Evolutionary conservation across 805 yeast genomes (phyloP).

Genomic region (Ogataea salicorniae): DNA sequence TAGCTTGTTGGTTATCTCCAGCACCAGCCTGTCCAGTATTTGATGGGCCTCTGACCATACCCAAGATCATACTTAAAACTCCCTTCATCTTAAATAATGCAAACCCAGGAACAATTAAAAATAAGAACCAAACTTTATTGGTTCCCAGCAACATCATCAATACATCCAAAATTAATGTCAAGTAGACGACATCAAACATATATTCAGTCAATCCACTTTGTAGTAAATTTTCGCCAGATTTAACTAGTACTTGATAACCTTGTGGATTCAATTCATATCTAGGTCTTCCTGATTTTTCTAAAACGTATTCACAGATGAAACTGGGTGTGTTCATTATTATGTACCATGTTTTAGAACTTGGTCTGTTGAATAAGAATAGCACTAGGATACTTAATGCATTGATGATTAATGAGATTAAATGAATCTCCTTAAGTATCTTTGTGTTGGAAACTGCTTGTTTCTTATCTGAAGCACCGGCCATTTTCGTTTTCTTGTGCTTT

Average conservation of each 20-base stretch:
- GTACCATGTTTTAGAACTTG: slow-evolving; percentile 39
- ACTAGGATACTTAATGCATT: slow-evolving; percentile 36
- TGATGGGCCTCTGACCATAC: slow-evolving; percentile 17
- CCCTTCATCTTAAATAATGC: slow-evolving; percentile 43
- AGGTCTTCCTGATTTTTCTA: slow-evolving; percentile 64
- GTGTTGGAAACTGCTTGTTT: slow-evolving; percentile 30
- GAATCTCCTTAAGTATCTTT: slow-evolving; percentile 29
- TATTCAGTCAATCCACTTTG: slow-evolving; percentile 67
- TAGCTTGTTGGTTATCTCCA: slow-evolving; percentile 2
- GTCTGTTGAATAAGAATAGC: slow-evolving; percentile 38
- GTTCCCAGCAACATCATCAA: slow-evolving; percentile 50
- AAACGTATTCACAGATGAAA: slow-evolving; percentile 39
- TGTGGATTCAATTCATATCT: slow-evolving; percentile 33
- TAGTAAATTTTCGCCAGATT: slow-evolving; percentile 56
- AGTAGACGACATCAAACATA: slow-evolving; percentile 62
- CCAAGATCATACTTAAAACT: slow-evolving; percentile 27
- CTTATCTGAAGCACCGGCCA: slow-evolving; percentile 38
- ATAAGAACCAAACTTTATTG: slow-evolving; percentile 56
- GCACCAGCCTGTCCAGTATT: slow-evolving; percentile 2
- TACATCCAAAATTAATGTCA: slow-evolving; percentile 55
- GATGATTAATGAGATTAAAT: slow-evolving; percentile 32
- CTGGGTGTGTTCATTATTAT: slow-evolving; percentile 40
- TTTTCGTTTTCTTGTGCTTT: slow-evolving; percentile 3
- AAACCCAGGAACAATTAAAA: slow-evolving; percentile 46
- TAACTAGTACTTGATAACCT: slow-evolving; percentile 36